Percentiles rank a stretch among this genome's conserved stretches.
Conservation (phyloP, 2,329 filamentous ascomycete species). For the Aureobasidium sp. region DNA sequence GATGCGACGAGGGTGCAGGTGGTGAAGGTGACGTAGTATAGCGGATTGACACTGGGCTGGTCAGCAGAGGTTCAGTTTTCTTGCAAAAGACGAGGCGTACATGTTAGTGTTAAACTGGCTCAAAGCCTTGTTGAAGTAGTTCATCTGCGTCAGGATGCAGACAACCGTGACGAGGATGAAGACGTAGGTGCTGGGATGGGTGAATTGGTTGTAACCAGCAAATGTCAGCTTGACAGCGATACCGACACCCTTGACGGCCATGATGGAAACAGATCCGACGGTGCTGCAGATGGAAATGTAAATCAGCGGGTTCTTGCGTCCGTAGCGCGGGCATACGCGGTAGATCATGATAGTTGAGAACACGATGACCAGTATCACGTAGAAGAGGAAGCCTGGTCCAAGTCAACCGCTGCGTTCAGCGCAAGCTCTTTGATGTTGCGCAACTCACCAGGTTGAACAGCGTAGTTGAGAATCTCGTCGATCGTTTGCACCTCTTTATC, state of each 20-base stretch:
- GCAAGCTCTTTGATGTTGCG: slow-evolving; percentile 5
- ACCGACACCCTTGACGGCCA: slow-evolving; percentile 98
- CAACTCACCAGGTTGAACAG: slow-evolving; percentile 72
- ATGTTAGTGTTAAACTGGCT: slow-evolving; percentile 97
- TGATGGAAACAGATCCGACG: slow-evolving; percentile 93
- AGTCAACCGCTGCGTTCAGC: slow-evolving; percentile 3
- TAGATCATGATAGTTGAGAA: slow-evolving; percentile 97
- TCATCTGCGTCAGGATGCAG: slow-evolving; percentile 98
- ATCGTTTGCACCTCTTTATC: slow-evolving; percentile 88
- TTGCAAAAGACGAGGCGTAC: slow-evolving; percentile 47
- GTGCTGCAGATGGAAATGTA: slow-evolving; percentile 98
- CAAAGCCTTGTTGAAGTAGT: slow-evolving; percentile 98
- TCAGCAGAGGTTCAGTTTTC: background rate
- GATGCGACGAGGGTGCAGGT: slow-evolving; percentile 90
- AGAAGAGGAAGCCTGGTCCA: slow-evolving; percentile 72
- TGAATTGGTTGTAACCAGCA: slow-evolving; percentile 89
- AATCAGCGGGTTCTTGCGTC: slow-evolving; percentile 91
- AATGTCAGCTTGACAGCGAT: slow-evolving; percentile 96
- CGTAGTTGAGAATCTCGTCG: slow-evolving; percentile 84
- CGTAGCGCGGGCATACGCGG: slow-evolving; percentile 78
- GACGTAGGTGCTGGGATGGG: slow-evolving; percentile 90
- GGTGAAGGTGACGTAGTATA: slow-evolving; percentile 97
- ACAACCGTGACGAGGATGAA: slow-evolving; percentile 89
- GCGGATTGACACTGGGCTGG: slow-evolving; percentile 69
- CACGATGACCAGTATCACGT: slow-evolving; percentile 69